Base-by-base conservation (phyloP, 306 rosid species). In the Cucurbita ficifolia region DNA sequence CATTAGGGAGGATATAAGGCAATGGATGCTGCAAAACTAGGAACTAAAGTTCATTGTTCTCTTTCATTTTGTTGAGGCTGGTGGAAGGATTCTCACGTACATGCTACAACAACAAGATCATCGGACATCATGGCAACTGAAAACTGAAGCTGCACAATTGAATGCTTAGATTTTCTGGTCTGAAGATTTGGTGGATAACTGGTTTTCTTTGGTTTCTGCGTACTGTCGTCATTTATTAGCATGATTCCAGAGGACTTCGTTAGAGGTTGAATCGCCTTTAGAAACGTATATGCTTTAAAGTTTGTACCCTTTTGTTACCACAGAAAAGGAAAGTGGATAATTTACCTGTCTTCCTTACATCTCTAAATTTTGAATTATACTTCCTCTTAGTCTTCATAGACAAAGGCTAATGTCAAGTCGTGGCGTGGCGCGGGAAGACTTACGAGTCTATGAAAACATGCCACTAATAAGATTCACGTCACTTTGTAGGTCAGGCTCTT, bases 1-100 rank as follows among this genome's bases (percentile, higher is more conserved):
- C 76, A 64, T 90, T 8, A 77, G 98, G 80, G 83, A 77, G 55
- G 96, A 92, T 79, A 85, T 92, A 77, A 69, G 79, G 90, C 90
- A 84, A 65, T 92, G 96, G 94, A 85, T 92, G 94, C 76, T 72
- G 79, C 88, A 57, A 70, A 84, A 80, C n/a, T 67, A 67, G 55
- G 39, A 19, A 19, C 11, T 10, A 46, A 46, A 13, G 4, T 43
- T 13, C 24, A 38, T 38, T 62, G 49, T 17, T 38, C 49, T 67
- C 11, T 67, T 39, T 4, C 17, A 18, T 19, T 19, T 19, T 19
- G 35, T 42, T 13, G 71, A 64, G 51, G 17, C 52, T 18, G 42
- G 48, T 18, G 42, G 48, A 39, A 40, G 71, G 71, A 10, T 64
- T 39, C 52, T 38, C 17, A 14, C 14, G 67, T 10, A 60, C 43